Evolutionary conservation across 2,329 filamentous ascomycete genomes (phyloP), one percentile per base, ranked within the genome.

Genomic region (Bipolaris bicolor): DNA sequence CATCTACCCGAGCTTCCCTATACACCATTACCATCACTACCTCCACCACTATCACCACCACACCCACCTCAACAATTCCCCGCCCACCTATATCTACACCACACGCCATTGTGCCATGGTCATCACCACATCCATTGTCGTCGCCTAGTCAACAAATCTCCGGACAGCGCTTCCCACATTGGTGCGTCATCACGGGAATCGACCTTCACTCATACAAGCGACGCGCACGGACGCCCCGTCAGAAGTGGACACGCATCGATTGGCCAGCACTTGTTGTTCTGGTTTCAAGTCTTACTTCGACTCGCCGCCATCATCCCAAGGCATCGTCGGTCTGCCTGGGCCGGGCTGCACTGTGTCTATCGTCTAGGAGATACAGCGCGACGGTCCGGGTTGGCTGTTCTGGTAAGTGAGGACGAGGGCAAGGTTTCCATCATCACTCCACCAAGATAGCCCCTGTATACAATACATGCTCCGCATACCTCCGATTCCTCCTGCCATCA

Each of bases 321-420:
- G 55, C 61, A 57, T 63, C 66, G 66, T 71, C 65, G 52, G 64
- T 70, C 69, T 70, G 68, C 70, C 67, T 62, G 65, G 66, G 45
- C 68, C 65, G 67, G 63, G 63, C 68, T 70, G 69, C 67, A 67
- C 66, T 71, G 70, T 71, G 66, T 71, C 63, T 63, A 45, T 64
- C 70, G 65, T 57, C 48, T 49, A 61, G 53, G 57, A 65, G 67
- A 69, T 71, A 72, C 66, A 70, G 71, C 65, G 70, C 69, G 67
- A 64, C 67, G 66, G 64, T 70, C 66, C 66, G 64, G 55, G 63
- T 68, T 65, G 67, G 60, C 66, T 61, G 63, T 74, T 64, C 63
- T 68, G 66, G 69, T 72, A 55, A 69, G 70, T 68, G 57, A 51
- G 13, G 52, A 37, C 13, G 16, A 37, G 54, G 41, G 60, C 56